Base-by-base conservation (phyloP, 192 early-diverging fungal species). In the Gryganskiella cystojenkinii region DNA sequence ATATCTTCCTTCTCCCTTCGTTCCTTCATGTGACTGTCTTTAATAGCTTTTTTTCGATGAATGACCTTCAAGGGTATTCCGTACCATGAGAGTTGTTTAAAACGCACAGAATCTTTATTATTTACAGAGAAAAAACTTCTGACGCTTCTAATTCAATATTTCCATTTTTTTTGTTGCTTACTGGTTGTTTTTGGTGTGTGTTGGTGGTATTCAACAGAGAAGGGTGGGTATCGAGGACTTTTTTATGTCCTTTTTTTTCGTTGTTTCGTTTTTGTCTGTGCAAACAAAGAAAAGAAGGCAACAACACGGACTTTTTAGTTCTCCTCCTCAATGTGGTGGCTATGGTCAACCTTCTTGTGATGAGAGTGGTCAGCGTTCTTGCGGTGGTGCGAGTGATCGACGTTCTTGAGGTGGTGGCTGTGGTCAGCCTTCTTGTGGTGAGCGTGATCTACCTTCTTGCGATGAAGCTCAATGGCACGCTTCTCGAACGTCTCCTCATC, bases 11-110 rank as follows among this genome's bases (percentile, higher is more conserved):
- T 28, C 2, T 28, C 10, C 8, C 0, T 14, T 13, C 25, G 17
- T 54, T 19, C 52, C 28, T 28, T 56, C 31, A 43, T 47, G 47
- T 24, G 4, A 25, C 60, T 46, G 27, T 62, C 49, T 51, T 49
- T 50, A 59, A 47, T 70, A 70, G 57, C 67, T 61, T 70, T 70
- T 56, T 70, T 58, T 40, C 60, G 61, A 70, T 70, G 58, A 46
- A 45, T 70, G 67, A n/a, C n/a, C n/a, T n/a, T n/a, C n/a, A n/a
- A n/a, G n/a, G n/a, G n/a, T n/a, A n/a, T n/a, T n/a, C n/a, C n/a
- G n/a, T n/a, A n/a, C n/a, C n/a, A n/a, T n/a, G n/a, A n/a, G n/a
- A n/a, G n/a, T 40, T 40, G 37, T 40, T 40, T 40, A 40, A 40
- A 40, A 40, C 37, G 37, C 37, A 13, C 5, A 13, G 37, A 13